These are phyloP conservation scores for Trichoderma oligosporum DNA, from an alignment of 2,329 filamentous ascomycete genomes.

Conservation along the genomic window DNA sequence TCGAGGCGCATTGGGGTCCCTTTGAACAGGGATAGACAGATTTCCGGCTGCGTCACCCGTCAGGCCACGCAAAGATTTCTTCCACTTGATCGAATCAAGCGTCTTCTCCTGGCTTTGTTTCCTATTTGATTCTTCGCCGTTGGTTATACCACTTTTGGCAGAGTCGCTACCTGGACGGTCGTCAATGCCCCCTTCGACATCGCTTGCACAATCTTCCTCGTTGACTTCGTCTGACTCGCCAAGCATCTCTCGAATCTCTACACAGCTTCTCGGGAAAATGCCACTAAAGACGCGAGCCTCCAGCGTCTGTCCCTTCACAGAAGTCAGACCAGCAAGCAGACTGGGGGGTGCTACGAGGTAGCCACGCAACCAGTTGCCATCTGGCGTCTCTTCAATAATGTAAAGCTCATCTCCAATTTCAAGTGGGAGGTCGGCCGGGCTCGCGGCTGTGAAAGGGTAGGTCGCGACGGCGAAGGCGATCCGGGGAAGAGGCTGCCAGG, in stretches of 20 bases:
- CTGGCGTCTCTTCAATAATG: conserved; percentile 93
- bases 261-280: conserved; percentile 91
- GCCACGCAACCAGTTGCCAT: conserved; percentile 89
- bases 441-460: conserved; percentile 85
- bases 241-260: conserved; percentile 89
- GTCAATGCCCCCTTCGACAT: conserved; percentile 29
- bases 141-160: conserved; percentile 51
- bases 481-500: conserved; percentile 93
- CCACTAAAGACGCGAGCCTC: conserved; percentile 98
- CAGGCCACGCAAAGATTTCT: conserved; percentile 35
- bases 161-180: conserved; percentile 44
- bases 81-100: conserved; percentile 25
- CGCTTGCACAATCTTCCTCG: conserved; percentile 36
- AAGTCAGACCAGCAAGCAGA: conserved; percentile 85
- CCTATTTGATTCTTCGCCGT: conserved; percentile 36
- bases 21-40: conserved; percentile 48
- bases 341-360: conserved; percentile 94
- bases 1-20: conserved; percentile 66
- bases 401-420: conserved; percentile 98
- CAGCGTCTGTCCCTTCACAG: conserved; percentile 84
- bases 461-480: conserved; percentile 98
- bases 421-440: conserved; percentile 86
- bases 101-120: conserved; percentile 33
- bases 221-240: conserved; percentile 63
- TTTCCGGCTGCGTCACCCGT: conserved; percentile 40